These are phyloP conservation scores for Datisca glomerata DNA, from an alignment of 306 rosid species.

Conservation along the genomic window DNA sequence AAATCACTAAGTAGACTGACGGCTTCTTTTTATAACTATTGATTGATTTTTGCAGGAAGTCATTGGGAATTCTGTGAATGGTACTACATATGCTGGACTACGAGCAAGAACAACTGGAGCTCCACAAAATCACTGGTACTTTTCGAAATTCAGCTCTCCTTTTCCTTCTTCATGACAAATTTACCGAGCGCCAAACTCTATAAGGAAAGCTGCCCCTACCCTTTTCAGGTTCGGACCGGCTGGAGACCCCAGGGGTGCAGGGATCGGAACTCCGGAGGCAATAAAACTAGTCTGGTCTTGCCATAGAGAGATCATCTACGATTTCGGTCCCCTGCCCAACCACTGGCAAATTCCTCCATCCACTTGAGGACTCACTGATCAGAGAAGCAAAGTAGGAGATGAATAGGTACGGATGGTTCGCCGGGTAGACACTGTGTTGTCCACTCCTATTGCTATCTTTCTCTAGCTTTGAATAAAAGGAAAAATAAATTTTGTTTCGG, in stretches of 20 bases:
- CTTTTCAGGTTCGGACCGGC: conserved; percentile 93
- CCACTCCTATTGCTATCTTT: too few relatives aligned
- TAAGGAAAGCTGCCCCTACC: too few relatives aligned
- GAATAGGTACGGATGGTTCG: too few relatives aligned
- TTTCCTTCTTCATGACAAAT: too few relatives aligned
- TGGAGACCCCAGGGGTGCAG: conserved; percentile 96
- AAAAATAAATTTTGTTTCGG: too few relatives aligned
- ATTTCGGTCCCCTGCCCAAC: conserved; percentile 54
- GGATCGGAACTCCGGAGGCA: conserved; percentile 98
- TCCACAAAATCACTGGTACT: conserved; percentile 89
- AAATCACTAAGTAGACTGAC: too few relatives aligned
- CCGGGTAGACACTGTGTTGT: too few relatives aligned
- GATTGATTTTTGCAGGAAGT: conserved; percentile 50
- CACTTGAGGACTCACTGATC: too few relatives aligned
- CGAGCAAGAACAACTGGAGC: conserved; percentile 97
- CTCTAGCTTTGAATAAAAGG: too few relatives aligned
- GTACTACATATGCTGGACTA: conserved; percentile 88
- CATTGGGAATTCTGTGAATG: conserved; percentile 74
- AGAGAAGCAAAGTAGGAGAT: too few relatives aligned
- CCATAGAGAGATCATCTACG: conserved; percentile 89
- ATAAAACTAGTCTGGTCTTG: conserved; percentile 98
- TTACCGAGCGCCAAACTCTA: too few relatives aligned
- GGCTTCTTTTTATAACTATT: neutral
- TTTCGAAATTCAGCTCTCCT: neutral
- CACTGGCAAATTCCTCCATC: conserved; percentile 71